Percentiles rank a stretch among this genome's conserved stretches.
Evolutionary conservation across 2,329 filamentous ascomycete species (phyloP).

Genomic region (Erysiphe pisi): DNA sequence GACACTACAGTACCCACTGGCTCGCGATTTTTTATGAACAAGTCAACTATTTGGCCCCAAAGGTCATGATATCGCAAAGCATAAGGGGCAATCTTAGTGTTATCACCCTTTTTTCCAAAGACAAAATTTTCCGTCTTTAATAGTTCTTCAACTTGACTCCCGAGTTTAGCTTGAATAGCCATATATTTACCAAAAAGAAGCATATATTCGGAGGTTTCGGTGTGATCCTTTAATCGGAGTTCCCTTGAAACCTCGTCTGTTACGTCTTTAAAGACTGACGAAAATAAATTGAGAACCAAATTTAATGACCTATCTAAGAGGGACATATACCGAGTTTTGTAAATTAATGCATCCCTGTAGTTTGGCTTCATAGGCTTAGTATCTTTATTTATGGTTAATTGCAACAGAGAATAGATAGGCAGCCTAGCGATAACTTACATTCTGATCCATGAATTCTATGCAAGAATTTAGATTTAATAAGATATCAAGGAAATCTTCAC

Average conservation of each 20-base stretch:
- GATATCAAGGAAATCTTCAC: conserved; percentile 78
- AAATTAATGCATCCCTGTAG: conserved; percentile 78
- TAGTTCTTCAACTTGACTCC: conserved; percentile 53
- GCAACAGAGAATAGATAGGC: neutral
- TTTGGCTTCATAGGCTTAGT: conserved; percentile 46
- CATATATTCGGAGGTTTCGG: conserved; percentile 61
- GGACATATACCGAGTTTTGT: conserved; percentile 75
- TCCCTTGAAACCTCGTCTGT: conserved; percentile 52
- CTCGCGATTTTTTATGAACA: conserved; percentile 41
- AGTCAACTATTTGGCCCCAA: conserved; percentile 44
- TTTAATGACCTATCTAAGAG: conserved; percentile 59
- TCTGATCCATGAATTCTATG: conserved; percentile 79
- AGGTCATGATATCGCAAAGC: conserved; percentile 53
- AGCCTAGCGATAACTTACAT: conserved; percentile 47
- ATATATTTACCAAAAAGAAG: conserved; percentile 59
- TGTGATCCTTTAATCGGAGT: conserved; percentile 53
- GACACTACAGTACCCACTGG: conserved; percentile 46
- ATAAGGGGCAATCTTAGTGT: conserved; percentile 50
- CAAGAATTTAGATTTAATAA: conserved; percentile 78
- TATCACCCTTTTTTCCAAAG: conserved; percentile 57
- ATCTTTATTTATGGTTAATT: neutral
- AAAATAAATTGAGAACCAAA: conserved; percentile 30
- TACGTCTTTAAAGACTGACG: conserved; percentile 41
- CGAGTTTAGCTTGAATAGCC: conserved; percentile 45
- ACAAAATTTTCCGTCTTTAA: conserved; percentile 34